Evolutionary conservation across 2,329 filamentous ascomycete genomes (phyloP), one percentile per base, ranked within the genome.

Genomic region (Verticillium zaregamsianum): DNA sequence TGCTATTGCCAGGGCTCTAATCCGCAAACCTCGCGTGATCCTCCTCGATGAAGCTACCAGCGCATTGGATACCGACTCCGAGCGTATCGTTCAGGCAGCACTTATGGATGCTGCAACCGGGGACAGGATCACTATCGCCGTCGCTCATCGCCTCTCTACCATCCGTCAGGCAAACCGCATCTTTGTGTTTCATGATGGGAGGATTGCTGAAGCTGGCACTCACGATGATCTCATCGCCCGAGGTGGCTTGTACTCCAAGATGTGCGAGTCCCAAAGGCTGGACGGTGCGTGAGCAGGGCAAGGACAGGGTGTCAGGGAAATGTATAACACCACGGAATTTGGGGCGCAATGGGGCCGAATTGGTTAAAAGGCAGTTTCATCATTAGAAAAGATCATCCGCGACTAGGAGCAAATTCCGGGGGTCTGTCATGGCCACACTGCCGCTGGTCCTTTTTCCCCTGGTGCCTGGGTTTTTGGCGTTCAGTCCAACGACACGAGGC

Each of bases 41-140:
- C 82, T 92, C 3, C 77, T 92, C 0, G 90, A 92, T 67, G 90
- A 92, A 73, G 90, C 90, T 0, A 93, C 90, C 0, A 77, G 74
- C n/a, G 78, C 78, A 0, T 76, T 92, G 0, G 88, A 91, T 64
- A 86, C 86, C 0, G 82, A 88, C 66, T 86, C 83, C 0, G 89
- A 91, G 70, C 82, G 81, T 62, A 76, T 88, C 0, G 86, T 91
- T 3, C 87, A 91, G 69, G 77, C 76, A 3, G 87, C 87, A 0
- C 76, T 91, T 28, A 83, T 60, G 57, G 40, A 61, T n/a, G 63
- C 76, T 0, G 73, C 72, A 0, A 57, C 45, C 6, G 33, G 40
- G 7, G 15, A 59, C n/a, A 57, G 63, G 1, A 66, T 60, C 56
- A 66, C 63, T 15, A 60, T 66, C 15, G 63, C 65, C 25, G 61